A percentile compares a stretch with the other conserved stretches of the same genome.
phyloP scores from a whole-genome alignment of 768 basidiomycete species.

The Cyathus striatus region DNA sequence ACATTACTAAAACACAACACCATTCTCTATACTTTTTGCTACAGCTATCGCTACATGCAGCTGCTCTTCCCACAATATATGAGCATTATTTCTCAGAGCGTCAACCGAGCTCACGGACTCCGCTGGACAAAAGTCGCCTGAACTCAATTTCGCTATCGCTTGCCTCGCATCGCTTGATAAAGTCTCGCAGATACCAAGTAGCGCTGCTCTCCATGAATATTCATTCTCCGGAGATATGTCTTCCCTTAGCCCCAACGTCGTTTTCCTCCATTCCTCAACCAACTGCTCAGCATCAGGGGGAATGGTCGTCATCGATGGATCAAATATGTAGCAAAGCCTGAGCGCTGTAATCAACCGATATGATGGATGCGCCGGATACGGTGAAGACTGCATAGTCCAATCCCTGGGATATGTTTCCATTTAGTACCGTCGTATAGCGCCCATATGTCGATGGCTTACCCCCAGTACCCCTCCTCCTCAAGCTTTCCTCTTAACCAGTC shows the following conservation, averaged over 20 bases:
- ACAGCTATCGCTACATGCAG: constrained; percentile 44
- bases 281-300: constrained; percentile 18
- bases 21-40: constrained; percentile 33
- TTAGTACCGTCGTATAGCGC: constrained; percentile 1
- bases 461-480: constrained; percentile 73
- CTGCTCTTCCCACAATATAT: constrained; percentile 59
- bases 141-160: background rate
- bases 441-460: constrained; percentile 54
- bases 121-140: too few relatives aligned
- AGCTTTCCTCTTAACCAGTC: constrained; percentile 49
- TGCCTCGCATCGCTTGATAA: constrained; percentile 10
- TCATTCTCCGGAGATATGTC: constrained; percentile 46
- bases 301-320: constrained; percentile 15
- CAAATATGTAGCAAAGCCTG: constrained; percentile 53
- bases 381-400: constrained; percentile 69
- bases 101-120: constrained; percentile 3
- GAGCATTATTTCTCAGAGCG: constrained; percentile 22
- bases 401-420: constrained; percentile 40
- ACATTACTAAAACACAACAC: constrained; percentile 39
- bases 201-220: constrained; percentile 35
- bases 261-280: constrained; percentile 49
- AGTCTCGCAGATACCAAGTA: constrained; percentile 30
- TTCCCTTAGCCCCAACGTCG: constrained; percentile 39
- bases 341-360: constrained; percentile 73
- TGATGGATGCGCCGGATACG: constrained; percentile 67